Evolutionary conservation across 257 asterid species (phyloP), one percentile per base, ranked within the genome.

Genomic region (Schizonepeta tenuifolia): DNA sequence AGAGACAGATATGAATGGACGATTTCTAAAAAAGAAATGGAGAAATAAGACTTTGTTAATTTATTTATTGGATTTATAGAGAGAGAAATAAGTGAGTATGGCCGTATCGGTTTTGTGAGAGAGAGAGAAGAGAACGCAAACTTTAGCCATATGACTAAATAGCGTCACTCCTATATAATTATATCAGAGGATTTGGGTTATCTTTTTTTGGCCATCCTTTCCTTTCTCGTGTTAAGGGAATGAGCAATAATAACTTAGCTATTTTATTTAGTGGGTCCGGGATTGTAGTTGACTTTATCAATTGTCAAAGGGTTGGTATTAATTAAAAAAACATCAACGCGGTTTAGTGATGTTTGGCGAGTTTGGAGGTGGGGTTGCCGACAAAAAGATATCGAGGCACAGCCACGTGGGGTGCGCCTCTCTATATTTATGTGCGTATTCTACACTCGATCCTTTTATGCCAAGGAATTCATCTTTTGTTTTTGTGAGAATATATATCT

Each of bases 281-380:
- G 2, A 65, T 21, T 17, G 69, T 74, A 41, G 79, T 83, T 88
- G 95, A 86, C 95, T 72, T 47, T 4, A 0, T 0, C 0, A 65
- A 5, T 1, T 72, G 89, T 86, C 89, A 88, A 86, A 79, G 61
- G 55, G 33, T 6, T 18, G 9, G 47, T 20, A 28, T 3, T 70
- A 10, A 4, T 5, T 72, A 66, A 53, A 1, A 18, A 2, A 70
- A 71, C 57, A 90, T 86, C 88, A 50, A 88, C 91, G 80, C 91
- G 89, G 58, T 69, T 68, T 65, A 24, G 15, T 35, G 33, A 28
- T 31, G 61, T 60, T 47, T 31, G 26, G 55, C 1, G 47, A n/a
- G 36, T 21, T 21, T 5, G 20, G 43, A 41, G 50, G 58, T 54
- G 68, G 73, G 81, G 77, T 31, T 76, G 81, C 81, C 78, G 78